Conservation (phyloP, 2,329 filamentous ascomycete genomes). For the Lachnellula hyalina region DNA sequence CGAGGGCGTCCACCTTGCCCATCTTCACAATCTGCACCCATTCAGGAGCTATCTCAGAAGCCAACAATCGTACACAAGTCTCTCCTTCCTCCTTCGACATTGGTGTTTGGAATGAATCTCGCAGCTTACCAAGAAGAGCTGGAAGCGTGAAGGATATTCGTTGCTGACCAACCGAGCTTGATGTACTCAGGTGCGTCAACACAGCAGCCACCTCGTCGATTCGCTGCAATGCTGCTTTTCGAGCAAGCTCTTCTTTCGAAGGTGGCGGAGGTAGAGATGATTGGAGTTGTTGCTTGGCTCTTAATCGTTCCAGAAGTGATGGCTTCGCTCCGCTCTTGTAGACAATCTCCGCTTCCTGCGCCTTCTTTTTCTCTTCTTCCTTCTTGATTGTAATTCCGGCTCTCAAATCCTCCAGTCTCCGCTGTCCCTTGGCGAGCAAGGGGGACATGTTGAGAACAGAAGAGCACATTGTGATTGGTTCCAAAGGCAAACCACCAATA, state of each 20-base stretch:
- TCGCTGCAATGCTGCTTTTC: conserved; percentile 60
- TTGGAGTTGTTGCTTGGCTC: conserved; percentile 60
- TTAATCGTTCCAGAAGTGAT: conserved; percentile 70
- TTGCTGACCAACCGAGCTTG: conserved; percentile 45
- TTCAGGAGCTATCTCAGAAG: conserved; percentile 40
- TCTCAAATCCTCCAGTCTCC: conserved; percentile 64
- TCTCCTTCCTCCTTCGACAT: conserved; percentile 44
- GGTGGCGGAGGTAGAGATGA: conserved; percentile 39
- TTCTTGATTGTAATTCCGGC: conserved; percentile 51
- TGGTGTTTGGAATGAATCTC: conserved; percentile 53
- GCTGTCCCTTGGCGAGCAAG: conserved; percentile 60
- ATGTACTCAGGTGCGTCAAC: conserved; percentile 58
- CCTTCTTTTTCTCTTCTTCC: conserved; percentile 37
- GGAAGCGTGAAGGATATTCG: conserved; percentile 62
- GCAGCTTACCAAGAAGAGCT: conserved; percentile 57
- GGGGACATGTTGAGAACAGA: conserved; percentile 50
- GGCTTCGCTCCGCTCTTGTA: conserved; percentile 41
- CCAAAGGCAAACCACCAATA: conserved; percentile 50
- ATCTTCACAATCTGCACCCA: conserved; percentile 45
- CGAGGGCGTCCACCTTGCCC: conserved; percentile 39
- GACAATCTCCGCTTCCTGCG: conserved; percentile 6
- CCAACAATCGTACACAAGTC: conserved; percentile 42
- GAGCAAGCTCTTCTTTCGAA: conserved; percentile 50
- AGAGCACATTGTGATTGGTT: conserved; percentile 46
- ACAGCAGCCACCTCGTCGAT: conserved; percentile 64